Base-by-base conservation (phyloP, 2,329 filamentous ascomycete genomes). In the Ophiostoma sp. region DNA sequence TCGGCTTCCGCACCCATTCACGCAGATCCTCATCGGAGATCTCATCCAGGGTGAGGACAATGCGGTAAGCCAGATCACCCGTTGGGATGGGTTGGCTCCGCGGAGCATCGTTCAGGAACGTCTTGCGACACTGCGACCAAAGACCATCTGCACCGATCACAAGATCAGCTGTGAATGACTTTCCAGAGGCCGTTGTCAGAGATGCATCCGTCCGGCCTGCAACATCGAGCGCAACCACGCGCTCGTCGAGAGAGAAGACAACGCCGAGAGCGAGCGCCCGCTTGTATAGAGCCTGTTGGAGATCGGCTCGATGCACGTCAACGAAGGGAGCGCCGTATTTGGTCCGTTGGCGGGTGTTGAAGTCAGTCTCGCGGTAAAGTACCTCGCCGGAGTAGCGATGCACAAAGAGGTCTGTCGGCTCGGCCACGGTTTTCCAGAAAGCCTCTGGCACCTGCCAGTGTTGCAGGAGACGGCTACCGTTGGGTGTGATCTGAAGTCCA, bases 281-380 rank as follows among this genome's bases (percentile, higher is more conserved):
- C 31, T 74, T 50, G 25, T 79, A 74, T 15, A 81, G 73, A 4
- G 77, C 77, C 3, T 75, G 76, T 70, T 81, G 78, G 17, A 82
- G 77, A 63, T 81, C 79, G n/a, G 79, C 80, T 19, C 80, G 79
- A 70, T 82, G 81, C 3, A 80, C 78, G 6, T 81, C 75, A 33
- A 80, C 79, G 59, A 81, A 82, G 0, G 80, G 80, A 12, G 79
- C 79, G 2, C 78, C 80, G 45, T 71, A 71, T 8, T 39, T 61
- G 7, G 31, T 28, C 12, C 25, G 7, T 15, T 55, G 28, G 42
- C 22, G 28, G 1, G n/a, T 42, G 31, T 28, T 7, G n/a, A 55
- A 33, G 11, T 42, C 9, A 33, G 45, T 52, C 7, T 68, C 48
- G 22, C 12, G 59, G n/a, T 42, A 63, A 11, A 63, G 33, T 3